Percentiles rank a stretch among this genome's conserved stretches.
phyloP scores from a whole-genome alignment of 2,329 filamentous ascomycete species.

The Juglanconis juglandina region DNA sequence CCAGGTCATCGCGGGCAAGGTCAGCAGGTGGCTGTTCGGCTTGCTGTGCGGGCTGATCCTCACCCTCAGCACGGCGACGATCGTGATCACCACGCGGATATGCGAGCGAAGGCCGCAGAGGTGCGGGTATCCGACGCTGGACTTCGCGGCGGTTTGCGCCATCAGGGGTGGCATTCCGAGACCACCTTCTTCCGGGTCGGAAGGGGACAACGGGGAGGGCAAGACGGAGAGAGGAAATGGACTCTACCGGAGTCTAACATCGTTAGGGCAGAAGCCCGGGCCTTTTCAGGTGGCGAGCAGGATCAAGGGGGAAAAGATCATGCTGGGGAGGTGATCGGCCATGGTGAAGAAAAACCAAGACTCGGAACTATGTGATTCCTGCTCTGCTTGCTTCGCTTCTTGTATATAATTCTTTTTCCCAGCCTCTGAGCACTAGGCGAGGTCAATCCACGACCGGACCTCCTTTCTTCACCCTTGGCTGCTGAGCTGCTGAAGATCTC shows the following conservation, averaged over 20 bases:
- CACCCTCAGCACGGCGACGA: neutral
- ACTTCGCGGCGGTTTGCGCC: conserved; percentile 9
- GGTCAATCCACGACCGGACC: neutral
- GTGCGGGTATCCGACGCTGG: conserved; percentile 7
- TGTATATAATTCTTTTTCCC: neutral
- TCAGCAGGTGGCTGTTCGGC: conserved; percentile 4
- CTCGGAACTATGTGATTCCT: neutral
- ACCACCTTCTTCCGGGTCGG: neutral
- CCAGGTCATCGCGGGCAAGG: conserved; percentile 10
- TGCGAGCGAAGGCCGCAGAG: conserved; percentile 3
- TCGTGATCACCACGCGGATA: conserved; percentile 5
- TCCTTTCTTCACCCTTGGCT: neutral
- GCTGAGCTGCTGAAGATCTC: neutral
- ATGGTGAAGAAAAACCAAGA: neutral
- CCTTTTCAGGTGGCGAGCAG: conserved; percentile 9
- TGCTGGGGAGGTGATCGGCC: neutral
- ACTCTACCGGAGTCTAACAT: conserved; percentile 8
- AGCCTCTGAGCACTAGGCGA: neutral
- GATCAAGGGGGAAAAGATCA: conserved; percentile 10
- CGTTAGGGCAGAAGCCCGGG: conserved; percentile 5
- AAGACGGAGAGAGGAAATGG: neutral
- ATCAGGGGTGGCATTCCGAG: conserved; percentile 2
- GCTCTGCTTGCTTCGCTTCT: neutral
- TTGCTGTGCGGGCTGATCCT: conserved; percentile 1
- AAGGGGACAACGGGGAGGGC: neutral